These are phyloP conservation scores for Gracilaria gracilis DNA, from an alignment of 23 red algal species.

Conservation along the genomic window DNA sequence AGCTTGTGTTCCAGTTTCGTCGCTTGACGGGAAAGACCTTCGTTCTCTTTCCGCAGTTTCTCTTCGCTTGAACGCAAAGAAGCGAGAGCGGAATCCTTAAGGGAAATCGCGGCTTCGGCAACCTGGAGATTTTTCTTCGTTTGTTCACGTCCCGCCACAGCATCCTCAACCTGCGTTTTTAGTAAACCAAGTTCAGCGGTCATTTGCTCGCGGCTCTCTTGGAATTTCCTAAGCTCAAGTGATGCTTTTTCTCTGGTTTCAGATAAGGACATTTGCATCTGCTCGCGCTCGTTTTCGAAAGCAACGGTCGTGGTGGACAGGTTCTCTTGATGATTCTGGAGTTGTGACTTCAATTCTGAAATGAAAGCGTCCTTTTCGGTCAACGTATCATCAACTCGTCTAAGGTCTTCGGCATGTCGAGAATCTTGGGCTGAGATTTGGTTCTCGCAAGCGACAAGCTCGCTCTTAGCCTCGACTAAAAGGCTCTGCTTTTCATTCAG, in stretches of 20 bases:
- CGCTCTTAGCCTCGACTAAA: conserved; percentile 8
- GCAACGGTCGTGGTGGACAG: background rate
- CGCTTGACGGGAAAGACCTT: background rate
- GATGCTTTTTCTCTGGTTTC: conserved; percentile 10
- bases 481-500: background rate
- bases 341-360: conserved; percentile 4
- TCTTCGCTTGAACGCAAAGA: background rate
- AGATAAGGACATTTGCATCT: background rate
- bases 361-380: conserved; percentile 10
- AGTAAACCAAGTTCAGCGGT: background rate
- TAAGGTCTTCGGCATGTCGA: background rate
- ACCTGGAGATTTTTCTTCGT: background rate
- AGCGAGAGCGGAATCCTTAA: background rate
- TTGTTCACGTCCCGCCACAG: background rate
- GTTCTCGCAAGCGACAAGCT: background rate
- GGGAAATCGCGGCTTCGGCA: background rate
- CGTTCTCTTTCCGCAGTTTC: background rate
- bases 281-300: background rate
- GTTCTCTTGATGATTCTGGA: background rate
- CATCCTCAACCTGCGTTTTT: background rate
- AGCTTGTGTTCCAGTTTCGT: background rate
- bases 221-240: background rate
- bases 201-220: background rate
- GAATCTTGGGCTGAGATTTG: background rate
- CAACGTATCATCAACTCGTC: background rate